These are phyloP conservation scores for Lipomyces oligophaga DNA, from an alignment of 805 yeast species.

Conservation along the genomic window DNA sequence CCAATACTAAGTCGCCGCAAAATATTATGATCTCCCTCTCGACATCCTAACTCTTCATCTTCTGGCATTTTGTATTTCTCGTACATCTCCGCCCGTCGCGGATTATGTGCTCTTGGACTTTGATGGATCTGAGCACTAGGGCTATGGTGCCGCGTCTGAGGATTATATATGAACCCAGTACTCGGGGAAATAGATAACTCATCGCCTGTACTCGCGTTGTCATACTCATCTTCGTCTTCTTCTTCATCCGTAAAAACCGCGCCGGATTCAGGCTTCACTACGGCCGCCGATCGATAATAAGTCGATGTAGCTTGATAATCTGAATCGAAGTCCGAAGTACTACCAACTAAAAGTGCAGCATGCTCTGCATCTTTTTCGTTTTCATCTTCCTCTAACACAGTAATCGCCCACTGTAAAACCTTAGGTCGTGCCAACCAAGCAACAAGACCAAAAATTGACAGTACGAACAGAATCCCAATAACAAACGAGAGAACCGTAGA, in stretches of 20 bases:
- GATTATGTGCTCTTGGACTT: constrained; percentile 6
- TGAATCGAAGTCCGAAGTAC: no score
- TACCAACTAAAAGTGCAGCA: constrained; percentile 1
- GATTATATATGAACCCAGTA: constrained; percentile 8
- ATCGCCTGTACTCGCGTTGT: constrained; percentile 3
- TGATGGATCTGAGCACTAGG: constrained; percentile 4
- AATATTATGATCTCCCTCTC: no score
- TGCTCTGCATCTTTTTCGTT: constrained; percentile 1
- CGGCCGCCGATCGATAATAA: no score
- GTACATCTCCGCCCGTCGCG: background rate
- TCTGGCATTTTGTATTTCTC: constrained; percentile 6
- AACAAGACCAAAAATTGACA: background rate
- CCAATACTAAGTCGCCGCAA: constrained; percentile 8
- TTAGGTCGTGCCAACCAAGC: constrained; percentile 10
- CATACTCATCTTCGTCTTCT: background rate
- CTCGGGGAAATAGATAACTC: background rate
- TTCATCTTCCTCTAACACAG: constrained; percentile 5
- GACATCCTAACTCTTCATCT: constrained; percentile 5
- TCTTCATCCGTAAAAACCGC: no score
- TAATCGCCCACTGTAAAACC: constrained; percentile 6
- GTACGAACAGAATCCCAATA: constrained; percentile 5
- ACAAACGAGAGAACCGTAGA: constrained; percentile 15
- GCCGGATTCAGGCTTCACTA: no score
- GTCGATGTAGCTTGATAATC: no score
- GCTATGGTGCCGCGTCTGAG: constrained; percentile 4